Evolutionary conservation across 2,329 filamentous ascomycete genomes (phyloP), one percentile per base, ranked within the genome.

Genomic region (Pseudogymnoascus sp.): DNA sequence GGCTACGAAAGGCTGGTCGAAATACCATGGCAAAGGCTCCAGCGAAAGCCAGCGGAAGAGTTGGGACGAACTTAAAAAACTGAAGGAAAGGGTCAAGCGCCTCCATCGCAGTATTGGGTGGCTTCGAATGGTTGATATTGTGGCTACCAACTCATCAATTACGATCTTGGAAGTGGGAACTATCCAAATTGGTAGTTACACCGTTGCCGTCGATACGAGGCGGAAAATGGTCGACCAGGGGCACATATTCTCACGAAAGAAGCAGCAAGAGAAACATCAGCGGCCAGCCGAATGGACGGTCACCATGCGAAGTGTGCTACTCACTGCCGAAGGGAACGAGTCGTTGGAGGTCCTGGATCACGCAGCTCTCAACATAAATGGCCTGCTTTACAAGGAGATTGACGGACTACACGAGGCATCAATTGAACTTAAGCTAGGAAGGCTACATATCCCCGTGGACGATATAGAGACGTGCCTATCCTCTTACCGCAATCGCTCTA

Each of bases 231-330:
- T 96, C 31, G 93, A 97, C 72, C 86, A 92, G 62, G 91, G 91
- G 64, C 89, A 92, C 49, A 88, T 96, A 70, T 96, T 96, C 75
- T 88, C 93, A 69, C 90, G 91, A 71, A 83, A 88, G 75, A 86
- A 87, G 71, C 80, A 86, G 67, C 80, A 84, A 67, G 81, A 81
- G 45, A 80, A 81, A 28, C 79, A 85, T 59, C 86, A 89, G 69
- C 82, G 84, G 55, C 92, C 95, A 40, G 93, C 93, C 1, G 96
- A 99, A 78, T 99, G 96, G 93, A 93, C 96, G 66, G 83, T 96
- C 69, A 89, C 89, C 6, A 76, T 93, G 60, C 86, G 91, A 64
- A 97, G 93, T 74, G 83, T 97, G 55, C 80, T 97, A 5, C 96
- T 99, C 70, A 96, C 91, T 0, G 86, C 91, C 1, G 88, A 96